Evolutionary conservation across 768 basidiomycete genomes (phyloP).

Genomic region (Lentinula detonsa): DNA sequence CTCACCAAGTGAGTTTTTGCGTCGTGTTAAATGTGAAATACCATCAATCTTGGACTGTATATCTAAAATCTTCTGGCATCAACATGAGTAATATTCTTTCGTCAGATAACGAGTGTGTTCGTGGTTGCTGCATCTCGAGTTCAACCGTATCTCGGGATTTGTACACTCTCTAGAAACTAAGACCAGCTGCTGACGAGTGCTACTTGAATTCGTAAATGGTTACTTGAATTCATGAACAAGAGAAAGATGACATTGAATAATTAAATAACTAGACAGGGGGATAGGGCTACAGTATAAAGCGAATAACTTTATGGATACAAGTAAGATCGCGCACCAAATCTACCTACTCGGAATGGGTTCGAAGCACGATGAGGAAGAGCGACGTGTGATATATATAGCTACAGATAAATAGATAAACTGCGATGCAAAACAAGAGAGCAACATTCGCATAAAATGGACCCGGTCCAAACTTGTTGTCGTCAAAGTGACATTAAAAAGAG

Average conservation of each 20-base stretch:
- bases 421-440: background rate
- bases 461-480: background rate
- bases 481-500: background rate
- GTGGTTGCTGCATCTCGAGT: too few species aligned
- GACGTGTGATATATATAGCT: background rate
- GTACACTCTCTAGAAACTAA: too few species aligned
- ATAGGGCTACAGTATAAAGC: background rate
- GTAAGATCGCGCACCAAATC: background rate
- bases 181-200: too few species aligned
- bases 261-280: background rate
- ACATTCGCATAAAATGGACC: background rate
- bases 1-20: background rate
- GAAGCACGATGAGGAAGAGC: background rate
- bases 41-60: background rate
- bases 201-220: too few species aligned
- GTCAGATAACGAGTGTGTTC: too few species aligned
- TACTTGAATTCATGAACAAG: too few species aligned
- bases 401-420: background rate
- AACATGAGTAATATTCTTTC: too few species aligned
- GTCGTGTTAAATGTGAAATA: too few species aligned
- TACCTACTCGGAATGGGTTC: background rate
- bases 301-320: background rate
- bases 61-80: too few species aligned
- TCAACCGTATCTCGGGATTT: too few species aligned
- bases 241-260: background rate